Percentiles rank a stretch among this genome's conserved stretches.
Conservation (phyloP, 1,139 yeast species). For the Geotrichum citri-aurantii region DNA sequence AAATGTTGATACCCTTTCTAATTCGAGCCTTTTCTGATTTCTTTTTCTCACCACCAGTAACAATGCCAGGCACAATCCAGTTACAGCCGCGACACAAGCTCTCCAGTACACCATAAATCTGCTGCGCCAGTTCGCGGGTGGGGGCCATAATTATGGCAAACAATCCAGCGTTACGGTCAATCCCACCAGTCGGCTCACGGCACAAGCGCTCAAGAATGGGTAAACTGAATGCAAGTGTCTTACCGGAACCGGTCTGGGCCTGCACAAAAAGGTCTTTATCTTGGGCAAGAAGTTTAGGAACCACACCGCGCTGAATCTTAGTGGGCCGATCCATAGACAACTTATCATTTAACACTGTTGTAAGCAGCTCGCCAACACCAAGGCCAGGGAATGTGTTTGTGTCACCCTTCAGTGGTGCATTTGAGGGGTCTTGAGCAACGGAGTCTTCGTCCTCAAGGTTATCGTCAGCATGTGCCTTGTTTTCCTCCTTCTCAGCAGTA, state of each 20-base stretch:
- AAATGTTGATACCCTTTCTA: constrained; percentile 80
- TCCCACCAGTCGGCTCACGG: constrained; percentile 36
- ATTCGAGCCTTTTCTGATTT: constrained; percentile 87
- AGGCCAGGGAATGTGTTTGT: constrained; percentile 64
- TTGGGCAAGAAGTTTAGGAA: constrained; percentile 55
- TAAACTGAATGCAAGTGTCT: constrained; percentile 75
- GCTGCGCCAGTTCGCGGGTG: constrained; percentile 91
- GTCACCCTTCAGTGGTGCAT: constrained; percentile 69
- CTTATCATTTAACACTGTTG: constrained; percentile 51
- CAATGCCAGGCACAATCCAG: constrained; percentile 83
- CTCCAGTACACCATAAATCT: constrained; percentile 77
- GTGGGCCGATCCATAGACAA: constrained; percentile 71
- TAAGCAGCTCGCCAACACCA: constrained; percentile 55
- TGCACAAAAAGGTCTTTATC: constrained; percentile 74
- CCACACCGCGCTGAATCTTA: constrained; percentile 71
- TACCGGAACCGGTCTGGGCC: constrained; percentile 96
- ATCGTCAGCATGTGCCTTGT: constrained; percentile 23
- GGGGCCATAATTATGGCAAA: constrained; percentile 88
- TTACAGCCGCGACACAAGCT: constrained; percentile 61
- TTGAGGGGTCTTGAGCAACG: constrained; percentile 41
- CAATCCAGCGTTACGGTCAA: constrained; percentile 71
- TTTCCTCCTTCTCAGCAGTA: constrained; percentile 44
- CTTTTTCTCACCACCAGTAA: constrained; percentile 92
- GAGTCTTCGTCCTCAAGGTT: constrained; percentile 43
- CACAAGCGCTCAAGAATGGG: constrained; percentile 76